Evolutionary conservation across 257 asterid species (phyloP).

Genomic region (Marsdenia floribunda): DNA sequence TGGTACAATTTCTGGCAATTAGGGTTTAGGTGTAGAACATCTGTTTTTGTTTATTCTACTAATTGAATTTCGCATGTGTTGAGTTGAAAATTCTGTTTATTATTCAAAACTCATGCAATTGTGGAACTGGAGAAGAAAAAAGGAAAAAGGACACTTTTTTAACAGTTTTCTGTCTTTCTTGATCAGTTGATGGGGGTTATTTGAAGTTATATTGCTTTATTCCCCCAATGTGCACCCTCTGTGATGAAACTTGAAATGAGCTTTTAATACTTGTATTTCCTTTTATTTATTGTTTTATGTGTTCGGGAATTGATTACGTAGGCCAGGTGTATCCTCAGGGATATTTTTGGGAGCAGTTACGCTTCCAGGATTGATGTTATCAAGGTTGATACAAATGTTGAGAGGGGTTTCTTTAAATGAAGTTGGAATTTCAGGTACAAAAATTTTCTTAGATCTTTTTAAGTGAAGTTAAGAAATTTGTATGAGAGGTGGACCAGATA

Average conservation of each 20-base stretch:
- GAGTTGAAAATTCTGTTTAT: background rate
- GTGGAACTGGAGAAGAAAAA: background rate
- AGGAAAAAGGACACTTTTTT: too few species aligned
- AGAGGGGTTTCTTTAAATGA: slow-evolving; percentile 44
- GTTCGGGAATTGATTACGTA: slow-evolving; percentile 17
- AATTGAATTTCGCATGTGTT: background rate
- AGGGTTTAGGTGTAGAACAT: background rate
- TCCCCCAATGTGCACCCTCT: background rate
- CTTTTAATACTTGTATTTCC: background rate
- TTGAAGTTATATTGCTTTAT: too few species aligned
- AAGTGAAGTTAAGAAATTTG: background rate
- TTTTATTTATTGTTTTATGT: background rate
- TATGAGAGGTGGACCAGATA: background rate
- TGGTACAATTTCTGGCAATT: background rate
- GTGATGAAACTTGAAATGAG: too few species aligned
- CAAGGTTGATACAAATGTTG: slow-evolving; percentile 61
- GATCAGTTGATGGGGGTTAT: background rate
- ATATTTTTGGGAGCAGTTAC: slow-evolving; percentile 79
- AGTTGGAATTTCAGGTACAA: slow-evolving; percentile 49
- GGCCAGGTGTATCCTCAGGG: slow-evolving; percentile 94
- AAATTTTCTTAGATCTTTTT: background rate
- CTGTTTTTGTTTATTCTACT: background rate
- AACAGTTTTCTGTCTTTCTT: background rate
- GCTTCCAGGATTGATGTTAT: slow-evolving; percentile 73
- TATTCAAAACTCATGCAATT: background rate